A percentile compares a stretch with the other conserved stretches of the same genome.
phyloP scores from a whole-genome alignment of 2,329 filamentous ascomycete species.

The Pseudogymnoascus destructans region DNA sequence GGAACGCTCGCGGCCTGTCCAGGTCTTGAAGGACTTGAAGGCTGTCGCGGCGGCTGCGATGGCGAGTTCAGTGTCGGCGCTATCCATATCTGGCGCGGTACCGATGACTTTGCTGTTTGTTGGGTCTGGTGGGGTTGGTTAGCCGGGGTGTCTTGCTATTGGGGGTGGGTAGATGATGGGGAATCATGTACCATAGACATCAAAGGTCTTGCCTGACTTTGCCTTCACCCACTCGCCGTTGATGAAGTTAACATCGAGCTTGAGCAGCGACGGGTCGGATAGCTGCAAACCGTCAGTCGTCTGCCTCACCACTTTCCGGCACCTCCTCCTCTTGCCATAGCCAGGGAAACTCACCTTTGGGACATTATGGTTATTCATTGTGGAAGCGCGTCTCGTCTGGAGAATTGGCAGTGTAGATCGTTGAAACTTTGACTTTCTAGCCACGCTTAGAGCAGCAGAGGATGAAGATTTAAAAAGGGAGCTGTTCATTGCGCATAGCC shows the following conservation, averaged over 20 bases:
- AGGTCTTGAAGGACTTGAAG: conserved; percentile 55
- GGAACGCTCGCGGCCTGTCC: conserved; percentile 61
- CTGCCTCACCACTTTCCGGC: neutral
- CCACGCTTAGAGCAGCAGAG: neutral
- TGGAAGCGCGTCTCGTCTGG: conserved; percentile 9
- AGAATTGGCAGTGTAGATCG: conserved; percentile 9
- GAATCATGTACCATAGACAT: conserved; percentile 51
- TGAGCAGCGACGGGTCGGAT: conserved; percentile 70
- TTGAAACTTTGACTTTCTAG: conserved; percentile 7
- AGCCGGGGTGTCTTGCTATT: neutral
- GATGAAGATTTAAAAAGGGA: neutral
- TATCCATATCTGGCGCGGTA: conserved; percentile 71
- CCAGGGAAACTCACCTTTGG: conserved; percentile 7
- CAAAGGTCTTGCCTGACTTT: conserved; percentile 80
- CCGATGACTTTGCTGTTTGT: conserved; percentile 71
- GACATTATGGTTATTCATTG: conserved; percentile 10
- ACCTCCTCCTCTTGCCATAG: neutral
- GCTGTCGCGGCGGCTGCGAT: conserved; percentile 74
- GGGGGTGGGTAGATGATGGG: neutral
- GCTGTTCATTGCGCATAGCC: neutral
- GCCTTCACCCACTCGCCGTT: conserved; percentile 88
- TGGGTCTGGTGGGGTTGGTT: conserved; percentile 45
- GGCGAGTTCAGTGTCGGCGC: conserved; percentile 63
- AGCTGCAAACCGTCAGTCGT: conserved; percentile 36
- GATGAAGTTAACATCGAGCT: conserved; percentile 67